Evolutionary conservation across 2,329 filamentous ascomycete genomes (phyloP), one percentile per base, ranked within the genome.

Genomic region (Periconia digitata): DNA sequence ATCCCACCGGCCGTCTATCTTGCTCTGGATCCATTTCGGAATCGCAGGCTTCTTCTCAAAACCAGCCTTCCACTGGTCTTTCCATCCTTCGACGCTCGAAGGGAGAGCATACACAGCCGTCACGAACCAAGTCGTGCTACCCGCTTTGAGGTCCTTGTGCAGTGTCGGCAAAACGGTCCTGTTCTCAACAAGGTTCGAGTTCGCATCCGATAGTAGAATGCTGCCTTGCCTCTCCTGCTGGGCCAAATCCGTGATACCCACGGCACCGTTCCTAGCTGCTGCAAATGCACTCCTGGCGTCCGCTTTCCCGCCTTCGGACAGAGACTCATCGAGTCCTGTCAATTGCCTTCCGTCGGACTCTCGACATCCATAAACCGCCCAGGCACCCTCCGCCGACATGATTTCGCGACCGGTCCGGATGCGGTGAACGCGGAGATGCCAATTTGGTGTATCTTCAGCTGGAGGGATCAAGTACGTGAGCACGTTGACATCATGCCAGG

Each of bases 131-230:
- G 74, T 77, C 22, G 75, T 78, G 58, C 82, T 74, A 0, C 81
- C 85, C 38, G 76, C 74, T 44, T 74, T 73, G 29, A 91, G 66
- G 21, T 82, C 84, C 53, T 81, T 77, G 63, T 85, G 81, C 60
- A 92, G 70, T 23, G 85, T 85, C 20, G 89, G 89, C 57, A 92
- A 81, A 36, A 87, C 78, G 3, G 86, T 90, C 49, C 88, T 75
- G 49, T 84, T 83, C 72, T 90, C 85, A 2, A 90, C 77, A 27
- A 92, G 72, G 70, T 92, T 92, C 40, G 85, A 87, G 72, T 92
- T 91, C 6, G 88, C 87, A 65, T 92, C 89, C 10, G 87, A 86
- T 48, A 90, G 84, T 40, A 91, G 82, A 21, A 90, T 76, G 63
- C 80, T 84, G 3, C 87, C 87, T 45, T 69, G 72, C 17, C 86